A percentile compares a stretch with the other conserved stretches of the same genome.
These are phyloP conservation scores for Nicotiana otophora DNA, from an alignment of 257 asterid species.

Conservation along the genomic window DNA sequence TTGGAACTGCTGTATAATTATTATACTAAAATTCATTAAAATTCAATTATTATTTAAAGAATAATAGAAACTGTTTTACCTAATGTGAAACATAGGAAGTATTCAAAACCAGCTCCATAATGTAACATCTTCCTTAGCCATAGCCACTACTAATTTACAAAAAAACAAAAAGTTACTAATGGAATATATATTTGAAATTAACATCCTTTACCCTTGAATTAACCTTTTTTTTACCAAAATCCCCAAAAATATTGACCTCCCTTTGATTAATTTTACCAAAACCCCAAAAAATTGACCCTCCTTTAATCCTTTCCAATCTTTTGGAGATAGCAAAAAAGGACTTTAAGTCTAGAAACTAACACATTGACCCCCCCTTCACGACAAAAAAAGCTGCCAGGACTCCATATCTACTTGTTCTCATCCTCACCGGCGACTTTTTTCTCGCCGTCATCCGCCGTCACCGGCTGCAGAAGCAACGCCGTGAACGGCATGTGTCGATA, in stretches of 20 bases:
- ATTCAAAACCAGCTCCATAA: too few relatives aligned
- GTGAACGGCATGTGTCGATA: slow-evolving; percentile 65
- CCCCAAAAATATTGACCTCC: too few relatives aligned
- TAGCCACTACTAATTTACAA: too few relatives aligned
- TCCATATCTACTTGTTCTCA: neutral
- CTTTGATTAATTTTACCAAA: too few relatives aligned
- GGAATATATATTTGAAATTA: neutral
- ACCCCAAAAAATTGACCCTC: neutral
- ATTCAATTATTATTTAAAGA: too few relatives aligned
- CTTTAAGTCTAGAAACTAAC: neutral
- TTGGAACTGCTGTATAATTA: too few relatives aligned
- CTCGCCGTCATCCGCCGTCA: slow-evolving; percentile 31
- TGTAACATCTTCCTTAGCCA: too few relatives aligned
- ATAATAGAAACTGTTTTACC: too few relatives aligned
- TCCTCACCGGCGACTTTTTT: neutral
- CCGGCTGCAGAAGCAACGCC: slow-evolving; percentile 58
- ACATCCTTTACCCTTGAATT: neutral
- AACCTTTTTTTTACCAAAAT: neutral
- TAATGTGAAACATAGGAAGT: too few relatives aligned
- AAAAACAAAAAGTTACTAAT: too few relatives aligned
- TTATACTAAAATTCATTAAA: too few relatives aligned
- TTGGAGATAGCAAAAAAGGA: neutral
- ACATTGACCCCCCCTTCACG: neutral
- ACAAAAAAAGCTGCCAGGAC: neutral
- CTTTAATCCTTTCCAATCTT: neutral